Percentiles rank a stretch among this genome's conserved stretches.
phyloP scores from a whole-genome alignment of 495 filamentous ascomycete genomes.

The Hamigera avellanea region DNA sequence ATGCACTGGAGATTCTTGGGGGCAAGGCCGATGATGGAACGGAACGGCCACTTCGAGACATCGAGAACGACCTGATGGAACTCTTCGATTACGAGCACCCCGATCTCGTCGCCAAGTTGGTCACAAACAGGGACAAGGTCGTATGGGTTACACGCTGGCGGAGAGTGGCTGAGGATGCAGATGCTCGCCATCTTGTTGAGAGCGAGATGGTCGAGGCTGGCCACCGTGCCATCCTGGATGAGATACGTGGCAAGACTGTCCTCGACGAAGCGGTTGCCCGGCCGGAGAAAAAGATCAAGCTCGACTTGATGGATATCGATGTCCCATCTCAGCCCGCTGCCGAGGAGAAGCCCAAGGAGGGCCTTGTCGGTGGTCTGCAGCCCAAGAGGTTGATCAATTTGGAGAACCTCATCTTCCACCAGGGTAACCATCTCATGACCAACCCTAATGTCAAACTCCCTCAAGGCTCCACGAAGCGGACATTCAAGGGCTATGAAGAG shows the following conservation, averaged over 20 bases:
- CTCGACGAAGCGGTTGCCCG: slow-evolving; percentile 40
- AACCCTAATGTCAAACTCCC: slow-evolving; percentile 93
- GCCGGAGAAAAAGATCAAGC: slow-evolving; percentile 68
- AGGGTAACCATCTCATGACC: slow-evolving; percentile 97
- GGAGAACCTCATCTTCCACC: slow-evolving; percentile 93
- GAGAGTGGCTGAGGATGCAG: slow-evolving; percentile 65
- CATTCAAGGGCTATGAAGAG: slow-evolving; percentile 96
- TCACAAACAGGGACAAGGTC: slow-evolving; percentile 81
- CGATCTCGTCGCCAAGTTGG: slow-evolving; percentile 84
- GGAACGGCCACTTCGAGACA: slow-evolving; percentile 73
- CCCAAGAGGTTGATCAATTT: slow-evolving; percentile 81
- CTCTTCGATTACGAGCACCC: slow-evolving; percentile 95
- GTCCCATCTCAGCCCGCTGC: slow-evolving; percentile 46
- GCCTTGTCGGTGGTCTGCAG: slow-evolving; percentile 73
- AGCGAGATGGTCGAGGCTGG: slow-evolving; percentile 82
- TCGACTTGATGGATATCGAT: slow-evolving; percentile 85
- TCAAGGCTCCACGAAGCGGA: slow-evolving; percentile 85
- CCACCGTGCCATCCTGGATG: slow-evolving; percentile 75
- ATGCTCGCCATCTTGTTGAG: slow-evolving; percentile 69
- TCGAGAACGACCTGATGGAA: slow-evolving; percentile 97
- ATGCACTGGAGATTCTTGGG: slow-evolving; percentile 69
- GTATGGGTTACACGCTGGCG: slow-evolving; percentile 92
- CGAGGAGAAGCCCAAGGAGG: slow-evolving; percentile 43
- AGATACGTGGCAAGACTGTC: slow-evolving; percentile 57
- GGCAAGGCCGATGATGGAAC: slow-evolving; percentile 68